Percentiles rank a stretch among this genome's conserved stretches.
phyloP scores from a whole-genome alignment of 2,329 filamentous ascomycete species.

The Aphanoascus verrucosus region DNA sequence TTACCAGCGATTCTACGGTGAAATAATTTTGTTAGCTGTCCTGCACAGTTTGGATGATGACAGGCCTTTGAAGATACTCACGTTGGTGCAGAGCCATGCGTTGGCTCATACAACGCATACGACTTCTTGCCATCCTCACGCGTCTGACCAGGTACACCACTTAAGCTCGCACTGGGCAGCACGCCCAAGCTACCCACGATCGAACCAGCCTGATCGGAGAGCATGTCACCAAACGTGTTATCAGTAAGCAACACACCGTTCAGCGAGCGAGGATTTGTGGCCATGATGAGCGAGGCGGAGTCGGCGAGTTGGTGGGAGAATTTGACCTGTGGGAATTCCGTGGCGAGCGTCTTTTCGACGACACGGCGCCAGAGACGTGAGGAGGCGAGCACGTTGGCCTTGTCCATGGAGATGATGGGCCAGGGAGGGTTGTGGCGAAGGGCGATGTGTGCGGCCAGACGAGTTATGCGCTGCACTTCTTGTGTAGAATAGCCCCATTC shows the following conservation, averaged over 20 bases:
- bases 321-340: conserved; percentile 74
- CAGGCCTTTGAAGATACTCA: conserved; percentile 16
- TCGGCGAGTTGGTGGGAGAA: conserved; percentile 81
- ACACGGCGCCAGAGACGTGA: conserved; percentile 76
- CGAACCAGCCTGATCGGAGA: conserved; percentile 81
- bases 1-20: conserved; percentile 79
- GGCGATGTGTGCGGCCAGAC: conserved; percentile 67
- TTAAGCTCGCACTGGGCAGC: conserved; percentile 72
- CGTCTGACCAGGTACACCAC: conserved; percentile 63
- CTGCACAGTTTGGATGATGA: neutral
- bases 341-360: conserved; percentile 65
- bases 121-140: conserved; percentile 50
- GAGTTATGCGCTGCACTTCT: conserved; percentile 73
- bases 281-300: conserved; percentile 80
- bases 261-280: conserved; percentile 72
- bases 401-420: conserved; percentile 75
- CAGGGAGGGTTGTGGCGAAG: conserved; percentile 59
- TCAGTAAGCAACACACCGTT: conserved; percentile 82
- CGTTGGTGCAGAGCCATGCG: conserved; percentile 52
- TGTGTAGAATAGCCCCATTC: conserved; percentile 70
- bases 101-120: conserved; percentile 88
- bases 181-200: conserved; percentile 80
- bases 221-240: conserved; percentile 88
- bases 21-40: neutral
- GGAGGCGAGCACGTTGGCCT: conserved; percentile 86